Conservation (phyloP, 1,284 basidiomycete genomes). For the Ceratobasidium theobromae region DNA sequence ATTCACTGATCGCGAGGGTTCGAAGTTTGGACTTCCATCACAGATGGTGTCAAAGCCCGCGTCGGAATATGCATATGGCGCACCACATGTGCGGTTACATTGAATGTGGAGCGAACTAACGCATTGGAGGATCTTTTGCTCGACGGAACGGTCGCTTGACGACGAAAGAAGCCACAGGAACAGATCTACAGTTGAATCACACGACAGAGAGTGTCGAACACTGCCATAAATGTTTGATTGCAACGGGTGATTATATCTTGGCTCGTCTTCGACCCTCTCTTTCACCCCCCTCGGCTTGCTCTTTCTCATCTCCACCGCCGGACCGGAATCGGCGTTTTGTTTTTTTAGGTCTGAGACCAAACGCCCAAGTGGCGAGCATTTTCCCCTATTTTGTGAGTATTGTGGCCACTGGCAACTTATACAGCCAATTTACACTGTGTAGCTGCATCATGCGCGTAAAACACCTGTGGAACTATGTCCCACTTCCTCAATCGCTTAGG, state of each 20-base stretch:
- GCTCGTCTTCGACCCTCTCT: not conserved
- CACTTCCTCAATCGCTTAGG: conserved; percentile 32
- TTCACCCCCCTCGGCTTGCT: conserved; percentile 1
- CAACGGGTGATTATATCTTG: conserved; percentile 10
- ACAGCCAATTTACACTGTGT: no score
- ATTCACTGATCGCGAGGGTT: not conserved
- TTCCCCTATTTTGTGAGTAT: not conserved
- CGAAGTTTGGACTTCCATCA: not conserved
- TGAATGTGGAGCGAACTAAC: no score
- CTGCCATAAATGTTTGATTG: not conserved
- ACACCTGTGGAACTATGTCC: conserved; percentile 33
- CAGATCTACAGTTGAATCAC: conserved; percentile 16
- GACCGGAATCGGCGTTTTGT: conserved; percentile 31
- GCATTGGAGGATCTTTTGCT: not conserved
- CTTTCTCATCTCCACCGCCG: conserved; percentile 19
- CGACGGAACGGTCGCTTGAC: conserved; percentile 6
- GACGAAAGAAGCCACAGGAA: conserved; percentile 1
- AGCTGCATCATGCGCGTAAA: conserved; percentile 34
- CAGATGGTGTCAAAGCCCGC: not conserved
- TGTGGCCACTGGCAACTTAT: not conserved
- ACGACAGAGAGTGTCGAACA: not conserved
- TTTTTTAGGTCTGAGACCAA: not conserved
- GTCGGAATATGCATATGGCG: not conserved
- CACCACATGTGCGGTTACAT: no score
- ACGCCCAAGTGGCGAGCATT: conserved; percentile 5